Evolutionary conservation across 805 yeast species (phyloP).

Genomic region (Grigorovia jiainica): DNA sequence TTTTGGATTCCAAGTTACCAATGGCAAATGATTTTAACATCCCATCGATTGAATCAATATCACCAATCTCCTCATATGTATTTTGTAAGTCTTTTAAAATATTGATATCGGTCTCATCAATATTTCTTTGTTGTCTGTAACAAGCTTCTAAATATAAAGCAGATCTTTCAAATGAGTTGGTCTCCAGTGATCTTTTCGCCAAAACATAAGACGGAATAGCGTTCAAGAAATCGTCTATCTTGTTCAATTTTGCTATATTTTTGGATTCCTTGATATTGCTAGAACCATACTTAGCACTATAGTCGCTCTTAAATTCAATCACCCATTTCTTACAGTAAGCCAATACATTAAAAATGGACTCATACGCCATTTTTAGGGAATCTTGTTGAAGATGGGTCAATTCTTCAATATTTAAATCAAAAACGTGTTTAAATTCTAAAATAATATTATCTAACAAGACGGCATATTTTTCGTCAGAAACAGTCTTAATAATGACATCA

Average conservation of each 20-base stretch:
- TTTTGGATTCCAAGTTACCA: slow-evolving; percentile 61
- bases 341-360: slow-evolving; percentile 63
- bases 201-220: slow-evolving; percentile 57
- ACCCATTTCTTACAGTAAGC: slow-evolving; percentile 82
- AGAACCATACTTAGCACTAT: slow-evolving; percentile 22
- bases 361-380: slow-evolving; percentile 54
- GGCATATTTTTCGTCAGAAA: slow-evolving; percentile 32
- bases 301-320: slow-evolving; percentile 32
- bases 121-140: slow-evolving; percentile 31
- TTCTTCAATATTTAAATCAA: slow-evolving; percentile 37
- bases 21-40: slow-evolving; percentile 64
- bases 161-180: slow-evolving; percentile 81
- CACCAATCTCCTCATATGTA: slow-evolving; percentile 81
- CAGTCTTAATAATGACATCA: slow-evolving; percentile 47
- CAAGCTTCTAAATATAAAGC: slow-evolving; percentile 77
- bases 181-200: slow-evolving; percentile 72
- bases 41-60: slow-evolving; percentile 85
- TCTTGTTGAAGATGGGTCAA: slow-evolving; percentile 49
- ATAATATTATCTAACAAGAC: slow-evolving; percentile 37
- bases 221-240: slow-evolving; percentile 41
- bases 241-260: slow-evolving; percentile 15
- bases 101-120: slow-evolving; percentile 4
- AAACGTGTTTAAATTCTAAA: slow-evolving; percentile 51
- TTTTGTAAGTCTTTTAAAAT: slow-evolving; percentile 48
- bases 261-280: slow-evolving; percentile 20